Base-by-base conservation (phyloP, 257 asterid species). In the Nicotiana tabacum region DNA sequence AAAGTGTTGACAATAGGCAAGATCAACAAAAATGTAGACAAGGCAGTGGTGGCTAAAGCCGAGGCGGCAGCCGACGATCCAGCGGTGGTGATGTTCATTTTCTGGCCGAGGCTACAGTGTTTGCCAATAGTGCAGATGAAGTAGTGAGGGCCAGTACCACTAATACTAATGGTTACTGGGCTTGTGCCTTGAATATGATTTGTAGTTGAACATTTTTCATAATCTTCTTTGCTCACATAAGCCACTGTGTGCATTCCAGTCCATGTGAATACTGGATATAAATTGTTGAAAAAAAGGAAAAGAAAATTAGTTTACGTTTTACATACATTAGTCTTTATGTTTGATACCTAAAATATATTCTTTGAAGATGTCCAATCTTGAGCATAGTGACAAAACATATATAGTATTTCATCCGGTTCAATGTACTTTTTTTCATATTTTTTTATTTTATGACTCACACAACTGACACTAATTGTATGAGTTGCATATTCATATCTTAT, bases 31-130 rank as follows among this genome's bases (percentile, higher is more conserved):
- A 84, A 15, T 17, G 70, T 48, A 15, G 86, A 74, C 74, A 77
- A 66, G 72, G 87, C 87, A 18, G 77, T 37, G 32, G 83, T 16
- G 55, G 82, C 24, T 57, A 57, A 4, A 17, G 24, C 62, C 6
- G 24, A 67, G 3, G 84, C 10, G 0, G 87, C 13, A 68, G 88
- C 70, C 39, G 89, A 83, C 58, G 81, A 56, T 4, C 80, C 18
- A 10, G 69, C 85, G 43, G 18, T 77, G 48, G 83, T 82, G 69
- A 89, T 4, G 33, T 81, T 84, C 43, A 87, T 77, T 80, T 84
- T 89, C 84, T 85, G 89, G 46, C 89, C 90, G 51, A 74, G 62
- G 80, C 78, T 9, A 87, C 91, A 87, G 85, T 89, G 88, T 83
- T 72, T 69, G 81, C 29, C 83, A 64, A 84, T 66, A 48, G 86